Percentiles rank a stretch among this genome's conserved stretches.
phyloP scores from a whole-genome alignment of 2,329 filamentous ascomycete genomes.

The Alternaria arbusti region DNA sequence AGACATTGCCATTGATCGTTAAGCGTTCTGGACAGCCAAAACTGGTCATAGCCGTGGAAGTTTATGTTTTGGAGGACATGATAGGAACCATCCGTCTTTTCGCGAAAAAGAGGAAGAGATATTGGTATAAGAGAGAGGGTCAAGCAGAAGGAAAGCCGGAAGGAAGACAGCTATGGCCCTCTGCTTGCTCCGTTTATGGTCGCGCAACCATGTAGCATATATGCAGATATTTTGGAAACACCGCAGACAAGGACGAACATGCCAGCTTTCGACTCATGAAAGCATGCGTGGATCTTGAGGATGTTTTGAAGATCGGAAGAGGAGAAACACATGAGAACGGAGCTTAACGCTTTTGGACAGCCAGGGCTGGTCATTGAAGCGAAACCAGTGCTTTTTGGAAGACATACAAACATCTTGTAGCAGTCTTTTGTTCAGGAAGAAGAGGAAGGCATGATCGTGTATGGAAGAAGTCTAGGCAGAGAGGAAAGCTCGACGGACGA shows the following conservation, averaged over 20 bases:
- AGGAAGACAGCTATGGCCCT: fast-evolving
- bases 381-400: not conserved
- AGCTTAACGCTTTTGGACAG: not conserved
- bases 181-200: not conserved
- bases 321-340: not conserved
- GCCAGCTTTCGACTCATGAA: not conserved
- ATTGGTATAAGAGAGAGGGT: not conserved
- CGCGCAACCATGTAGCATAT: not conserved
- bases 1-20: too few relatives aligned
- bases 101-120: not conserved
- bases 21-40: not conserved
- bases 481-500: not conserved
- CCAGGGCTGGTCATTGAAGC: not conserved
- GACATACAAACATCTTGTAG: not conserved
- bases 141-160: fast-evolving
- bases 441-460: not conserved
- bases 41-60: not conserved
- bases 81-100: too few relatives aligned
- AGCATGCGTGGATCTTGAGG: not conserved
- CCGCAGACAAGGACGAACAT: not conserved
- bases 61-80: too few relatives aligned
- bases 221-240: not conserved
- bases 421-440: not conserved
- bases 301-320: not conserved
- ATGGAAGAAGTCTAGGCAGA: not conserved